Percentiles rank a stretch among this genome's conserved stretches.
These are phyloP conservation scores for Globisporangium orthogonon DNA, from an alignment of 352 stramenopile species.

Conservation along the genomic window DNA sequence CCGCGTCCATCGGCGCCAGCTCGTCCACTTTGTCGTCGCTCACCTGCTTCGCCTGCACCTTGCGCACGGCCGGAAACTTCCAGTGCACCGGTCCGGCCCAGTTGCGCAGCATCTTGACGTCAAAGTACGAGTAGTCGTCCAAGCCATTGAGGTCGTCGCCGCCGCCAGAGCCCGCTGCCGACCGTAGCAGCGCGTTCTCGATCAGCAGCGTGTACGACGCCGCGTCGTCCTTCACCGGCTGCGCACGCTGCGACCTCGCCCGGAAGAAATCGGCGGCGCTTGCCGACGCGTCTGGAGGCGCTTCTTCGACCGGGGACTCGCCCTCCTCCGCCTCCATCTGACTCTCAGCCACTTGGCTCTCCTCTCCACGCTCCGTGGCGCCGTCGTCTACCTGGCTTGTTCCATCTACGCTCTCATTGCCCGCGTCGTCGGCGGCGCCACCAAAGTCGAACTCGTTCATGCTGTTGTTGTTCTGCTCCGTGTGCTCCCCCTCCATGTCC, in stretches of 20 bases:
- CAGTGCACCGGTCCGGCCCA: slow-evolving; percentile 70
- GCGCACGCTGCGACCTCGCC: slow-evolving; percentile 29
- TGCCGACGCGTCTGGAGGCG: slow-evolving; percentile 12
- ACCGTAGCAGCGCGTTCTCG: slow-evolving; percentile 65
- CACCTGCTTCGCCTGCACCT: slow-evolving; percentile 31
- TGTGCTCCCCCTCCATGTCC: slow-evolving; percentile 20
- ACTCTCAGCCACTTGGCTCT: slow-evolving; percentile 4
- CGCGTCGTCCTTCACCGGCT: slow-evolving; percentile 26
- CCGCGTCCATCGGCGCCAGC: slow-evolving; percentile 16
- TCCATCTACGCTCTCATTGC: slow-evolving; percentile 9
- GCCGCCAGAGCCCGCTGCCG: slow-evolving; percentile 20
- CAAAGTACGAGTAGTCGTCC: slow-evolving; percentile 81
- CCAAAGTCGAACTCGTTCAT: neutral
- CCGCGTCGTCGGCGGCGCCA: slow-evolving; percentile 4
- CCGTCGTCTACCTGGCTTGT: slow-evolving; percentile 23
- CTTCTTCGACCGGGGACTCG: neutral
- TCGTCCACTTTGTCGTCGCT: slow-evolving; percentile 22
- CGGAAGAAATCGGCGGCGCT: slow-evolving; percentile 63
- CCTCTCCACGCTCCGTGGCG: slow-evolving; percentile 19
- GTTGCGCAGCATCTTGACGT: slow-evolving; percentile 78
- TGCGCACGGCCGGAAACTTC: slow-evolving; percentile 59
- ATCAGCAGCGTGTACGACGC: slow-evolving; percentile 63
- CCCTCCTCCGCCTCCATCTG: slow-evolving; percentile 3
- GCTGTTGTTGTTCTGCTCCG: slow-evolving; percentile 23
- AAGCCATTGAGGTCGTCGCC: slow-evolving; percentile 36